Conservation (phyloP, 306 rosid species). For the Corylus heterophylla region DNA sequence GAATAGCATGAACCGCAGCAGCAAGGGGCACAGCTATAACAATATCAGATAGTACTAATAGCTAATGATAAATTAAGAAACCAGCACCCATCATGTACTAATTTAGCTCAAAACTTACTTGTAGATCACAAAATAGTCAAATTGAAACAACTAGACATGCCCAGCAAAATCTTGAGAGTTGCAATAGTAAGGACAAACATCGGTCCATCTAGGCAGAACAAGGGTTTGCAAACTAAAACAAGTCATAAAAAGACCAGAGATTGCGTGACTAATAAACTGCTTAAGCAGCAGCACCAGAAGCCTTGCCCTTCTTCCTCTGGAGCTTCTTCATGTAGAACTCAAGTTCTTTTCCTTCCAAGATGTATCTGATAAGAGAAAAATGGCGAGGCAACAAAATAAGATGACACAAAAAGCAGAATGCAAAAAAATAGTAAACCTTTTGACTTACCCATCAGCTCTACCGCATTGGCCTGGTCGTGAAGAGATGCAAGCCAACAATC, state of each 20-base stretch:
- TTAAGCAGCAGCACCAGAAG: conserved; percentile 46
- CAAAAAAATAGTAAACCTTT: not conserved
- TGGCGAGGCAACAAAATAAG: not conserved
- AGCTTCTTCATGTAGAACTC: conserved; percentile 75
- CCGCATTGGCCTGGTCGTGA: conserved; percentile 55
- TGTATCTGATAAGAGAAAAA: conserved; percentile 41
- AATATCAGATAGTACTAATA: not conserved
- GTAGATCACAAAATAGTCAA: conserved; percentile 10
- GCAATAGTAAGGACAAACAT: conserved; percentile 2
- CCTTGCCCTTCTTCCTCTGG: conserved; percentile 72
- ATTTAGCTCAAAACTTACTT: not conserved
- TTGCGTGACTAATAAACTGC: not conserved
- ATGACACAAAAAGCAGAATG: not conserved
- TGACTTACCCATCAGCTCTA: conserved; percentile 45
- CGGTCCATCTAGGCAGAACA: conserved; percentile 8
- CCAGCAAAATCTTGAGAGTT: conserved; percentile 7
- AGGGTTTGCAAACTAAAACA: conserved; percentile 5
- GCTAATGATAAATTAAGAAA: not conserved
- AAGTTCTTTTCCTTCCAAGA: conserved; percentile 73
- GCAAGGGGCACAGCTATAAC: not conserved
- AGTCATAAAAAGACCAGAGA: not conserved
- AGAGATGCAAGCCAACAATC: conserved; percentile 44
- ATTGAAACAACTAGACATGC: conserved; percentile 1
- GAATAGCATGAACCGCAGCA: too few relatives aligned
- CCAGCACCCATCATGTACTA: not conserved